These are phyloP conservation scores for Garcia nutans DNA, from an alignment of 345 rosid genomes.

Conservation along the genomic window DNA sequence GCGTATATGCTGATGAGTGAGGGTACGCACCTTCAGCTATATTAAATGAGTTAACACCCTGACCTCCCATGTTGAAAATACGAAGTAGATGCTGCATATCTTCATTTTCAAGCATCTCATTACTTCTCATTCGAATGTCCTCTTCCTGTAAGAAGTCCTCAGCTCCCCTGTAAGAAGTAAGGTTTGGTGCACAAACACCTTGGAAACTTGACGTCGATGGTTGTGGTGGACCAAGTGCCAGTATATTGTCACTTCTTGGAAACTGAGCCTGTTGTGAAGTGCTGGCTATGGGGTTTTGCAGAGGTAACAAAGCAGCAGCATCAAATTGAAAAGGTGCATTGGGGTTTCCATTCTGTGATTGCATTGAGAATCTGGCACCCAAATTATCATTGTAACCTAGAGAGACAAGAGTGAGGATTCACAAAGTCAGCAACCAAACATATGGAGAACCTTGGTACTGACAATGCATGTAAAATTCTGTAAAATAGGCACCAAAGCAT, in stretches of 20 bases:
- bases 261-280: slow-evolving; percentile 38
- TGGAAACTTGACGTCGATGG: slow-evolving; percentile 42
- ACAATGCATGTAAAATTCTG: not conserved
- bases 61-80: slow-evolving; percentile 28
- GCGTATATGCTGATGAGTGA: slow-evolving; percentile 16
- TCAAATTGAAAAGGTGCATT: slow-evolving; percentile 47
- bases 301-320: slow-evolving; percentile 43
- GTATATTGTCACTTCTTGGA: slow-evolving; percentile 34
- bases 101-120: slow-evolving; percentile 38
- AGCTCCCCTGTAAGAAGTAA: slow-evolving; percentile 32
- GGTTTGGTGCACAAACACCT: slow-evolving; percentile 39
- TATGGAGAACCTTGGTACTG: not conserved
- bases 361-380: slow-evolving; percentile 45
- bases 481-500: not conserved
- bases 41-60: slow-evolving; percentile 16
- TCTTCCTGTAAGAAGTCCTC: slow-evolving; percentile 29
- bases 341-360: slow-evolving; percentile 46
- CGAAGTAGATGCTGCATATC: slow-evolving; percentile 36
- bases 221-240: slow-evolving; percentile 44
- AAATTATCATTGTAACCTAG: slow-evolving; percentile 51
- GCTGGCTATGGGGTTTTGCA: slow-evolving; percentile 41
- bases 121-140: slow-evolving; percentile 30
- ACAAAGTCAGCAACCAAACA: slow-evolving; percentile 11
- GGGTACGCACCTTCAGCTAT: slow-evolving; percentile 25
- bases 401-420: not conserved